phyloP scores from a whole-genome alignment of 169 alveolate species.

The Plasmodium yoelii region DNA sequence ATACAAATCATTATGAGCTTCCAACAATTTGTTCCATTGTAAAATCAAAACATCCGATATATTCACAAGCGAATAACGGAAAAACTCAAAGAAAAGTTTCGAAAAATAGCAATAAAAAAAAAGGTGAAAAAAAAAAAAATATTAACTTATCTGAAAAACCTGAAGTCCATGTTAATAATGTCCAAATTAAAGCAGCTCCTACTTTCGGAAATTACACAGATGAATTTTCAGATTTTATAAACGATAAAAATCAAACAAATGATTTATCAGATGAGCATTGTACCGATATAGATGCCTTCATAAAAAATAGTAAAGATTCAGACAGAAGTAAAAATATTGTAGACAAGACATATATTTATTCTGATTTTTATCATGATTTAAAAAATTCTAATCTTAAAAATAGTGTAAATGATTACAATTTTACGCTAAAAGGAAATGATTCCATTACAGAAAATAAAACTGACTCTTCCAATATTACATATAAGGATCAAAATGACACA shows the following conservation, averaged over 20 bases:
- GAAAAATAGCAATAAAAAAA: conserved; percentile 8
- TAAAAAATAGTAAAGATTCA: conserved; percentile 14
- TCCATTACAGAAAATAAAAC: neutral
- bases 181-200: conserved; percentile 30
- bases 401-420: neutral
- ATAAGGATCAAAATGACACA: conserved; percentile 8
- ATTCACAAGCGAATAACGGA: conserved; percentile 43
- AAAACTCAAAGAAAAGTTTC: conserved; percentile 1
- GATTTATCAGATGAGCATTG: conserved; percentile 3
- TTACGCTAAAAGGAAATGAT: conserved; percentile 22
- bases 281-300: conserved; percentile 14
- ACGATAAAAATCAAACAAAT: conserved; percentile 1
- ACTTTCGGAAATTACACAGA: conserved; percentile 69
- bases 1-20: conserved; percentile 72
- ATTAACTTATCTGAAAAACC: neutral
- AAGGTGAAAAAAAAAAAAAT: neutral
- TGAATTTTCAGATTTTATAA: neutral
- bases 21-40: conserved; percentile 78
- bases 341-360: conserved; percentile 28
- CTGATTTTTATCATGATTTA: conserved; percentile 14
- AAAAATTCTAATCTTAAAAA: conserved; percentile 3
- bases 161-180: neutral
- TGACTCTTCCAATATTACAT: neutral
- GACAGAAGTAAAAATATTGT: conserved; percentile 24
- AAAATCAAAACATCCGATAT: conserved; percentile 76